Conservation (phyloP, 257 asterid species). For the Leptodermis oblonga region DNA sequence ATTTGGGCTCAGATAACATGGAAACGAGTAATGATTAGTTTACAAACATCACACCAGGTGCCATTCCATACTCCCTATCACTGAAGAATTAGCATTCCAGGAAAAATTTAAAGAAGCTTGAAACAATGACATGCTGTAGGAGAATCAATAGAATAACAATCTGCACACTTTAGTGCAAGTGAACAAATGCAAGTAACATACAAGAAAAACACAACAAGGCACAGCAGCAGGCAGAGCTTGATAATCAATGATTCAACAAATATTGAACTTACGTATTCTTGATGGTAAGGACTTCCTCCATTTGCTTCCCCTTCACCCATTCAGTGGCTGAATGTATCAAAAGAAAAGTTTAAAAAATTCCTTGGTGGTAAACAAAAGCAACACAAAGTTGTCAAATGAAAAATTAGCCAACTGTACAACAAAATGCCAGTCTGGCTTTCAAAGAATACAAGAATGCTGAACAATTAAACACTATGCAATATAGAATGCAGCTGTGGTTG, state of each 20-base stretch:
- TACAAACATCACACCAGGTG: too few relatives aligned
- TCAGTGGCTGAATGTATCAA: conserved; percentile 59
- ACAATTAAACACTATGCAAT: neutral
- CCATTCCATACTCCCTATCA: neutral
- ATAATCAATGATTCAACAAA: neutral
- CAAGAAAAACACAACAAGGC: neutral
- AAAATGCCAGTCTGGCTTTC: neutral
- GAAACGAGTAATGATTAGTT: too few relatives aligned
- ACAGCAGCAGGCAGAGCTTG: neutral
- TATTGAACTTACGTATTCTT: conserved; percentile 72
- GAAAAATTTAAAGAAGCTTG: neutral
- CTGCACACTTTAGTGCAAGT: neutral
- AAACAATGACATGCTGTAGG: too few relatives aligned
- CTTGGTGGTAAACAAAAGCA: neutral
- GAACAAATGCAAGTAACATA: neutral
- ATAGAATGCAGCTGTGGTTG: neutral
- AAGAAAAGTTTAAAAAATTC: neutral
- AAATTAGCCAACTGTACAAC: neutral
- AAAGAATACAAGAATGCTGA: neutral
- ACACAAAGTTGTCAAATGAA: neutral
- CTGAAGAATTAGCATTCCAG: too few relatives aligned
- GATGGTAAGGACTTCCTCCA: conserved; percentile 75
- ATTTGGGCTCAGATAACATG: too few relatives aligned
- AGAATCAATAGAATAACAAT: neutral
- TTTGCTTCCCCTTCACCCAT: conserved; percentile 80